Percentiles rank a stretch among this genome's conserved stretches.
phyloP scores from a whole-genome alignment of 2,329 filamentous ascomycete genomes.

The Talaromyces sp. region DNA sequence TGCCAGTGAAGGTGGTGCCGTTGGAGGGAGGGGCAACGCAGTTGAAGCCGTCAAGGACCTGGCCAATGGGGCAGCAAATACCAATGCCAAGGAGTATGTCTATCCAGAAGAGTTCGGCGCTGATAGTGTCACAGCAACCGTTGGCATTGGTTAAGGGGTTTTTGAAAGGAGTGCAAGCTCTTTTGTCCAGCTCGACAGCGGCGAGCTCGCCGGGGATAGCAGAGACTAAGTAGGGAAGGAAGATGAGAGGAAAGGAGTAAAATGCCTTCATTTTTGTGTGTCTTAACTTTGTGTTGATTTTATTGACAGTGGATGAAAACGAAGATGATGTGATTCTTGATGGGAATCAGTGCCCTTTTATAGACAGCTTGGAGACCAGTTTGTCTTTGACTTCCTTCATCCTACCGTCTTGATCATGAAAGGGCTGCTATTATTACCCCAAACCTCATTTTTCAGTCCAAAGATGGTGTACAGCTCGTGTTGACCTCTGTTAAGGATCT shows the following conservation, averaged over 20 bases:
- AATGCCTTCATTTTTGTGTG: constrained; percentile 11
- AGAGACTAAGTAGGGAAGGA: constrained; percentile 10
- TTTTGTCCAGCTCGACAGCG: constrained; percentile 7
- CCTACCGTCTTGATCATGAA: neutral
- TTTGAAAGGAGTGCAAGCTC: constrained; percentile 9
- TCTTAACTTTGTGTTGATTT: neutral
- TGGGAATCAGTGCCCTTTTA: neutral
- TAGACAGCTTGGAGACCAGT: neutral
- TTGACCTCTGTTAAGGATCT: neutral
- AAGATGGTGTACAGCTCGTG: neutral
- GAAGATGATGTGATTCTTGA: neutral
- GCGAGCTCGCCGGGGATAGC: constrained; percentile 5
- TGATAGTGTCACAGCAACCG: constrained; percentile 15
- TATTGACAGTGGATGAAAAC: neutral
- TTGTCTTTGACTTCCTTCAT: neutral
- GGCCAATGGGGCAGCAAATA: constrained; percentile 10
- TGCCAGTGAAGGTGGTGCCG: neutral
- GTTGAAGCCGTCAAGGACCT: constrained; percentile 14
- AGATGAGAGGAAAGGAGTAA: neutral
- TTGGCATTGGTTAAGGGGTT: constrained; percentile 9
- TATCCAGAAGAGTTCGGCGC: constrained; percentile 16
- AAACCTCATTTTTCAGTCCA: neutral
- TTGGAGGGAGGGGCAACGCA: constrained; percentile 13
- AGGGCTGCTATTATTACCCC: neutral
- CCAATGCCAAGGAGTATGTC: constrained; percentile 13